Evolutionary conservation across 1,284 basidiomycete species (phyloP).

Genomic region (Fomitopsis pinicola): DNA sequence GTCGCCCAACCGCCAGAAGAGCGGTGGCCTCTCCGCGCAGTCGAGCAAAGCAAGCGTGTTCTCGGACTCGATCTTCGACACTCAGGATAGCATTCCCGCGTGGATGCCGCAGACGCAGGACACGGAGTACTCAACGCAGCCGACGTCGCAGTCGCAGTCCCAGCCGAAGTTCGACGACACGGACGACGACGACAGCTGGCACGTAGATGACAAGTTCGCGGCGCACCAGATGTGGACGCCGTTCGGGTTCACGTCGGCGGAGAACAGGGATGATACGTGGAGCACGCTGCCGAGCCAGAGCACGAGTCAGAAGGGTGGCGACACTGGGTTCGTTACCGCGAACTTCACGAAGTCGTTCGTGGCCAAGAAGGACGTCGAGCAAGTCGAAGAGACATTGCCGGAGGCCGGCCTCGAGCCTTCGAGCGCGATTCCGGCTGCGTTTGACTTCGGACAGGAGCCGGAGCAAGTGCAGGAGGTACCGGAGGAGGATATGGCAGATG

Average conservation of each 20-base stretch:
- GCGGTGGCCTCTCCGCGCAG: conserved; percentile 41
- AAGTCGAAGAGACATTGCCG: not conserved
- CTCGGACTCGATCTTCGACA: conserved; percentile 49
- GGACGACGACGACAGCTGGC: conserved; percentile 56
- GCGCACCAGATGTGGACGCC: conserved; percentile 55
- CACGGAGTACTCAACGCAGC: conserved; percentile 43
- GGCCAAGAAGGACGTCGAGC: conserved; percentile 8
- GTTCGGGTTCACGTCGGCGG: conserved; percentile 30
- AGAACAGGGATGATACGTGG: conserved; percentile 61
- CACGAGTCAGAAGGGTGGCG: conserved; percentile 28
- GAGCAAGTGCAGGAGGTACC: conserved; percentile 3
- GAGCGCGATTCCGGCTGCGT: conserved; percentile 9
- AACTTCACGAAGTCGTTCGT: conserved; percentile 13
- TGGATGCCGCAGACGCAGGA: conserved; percentile 63
- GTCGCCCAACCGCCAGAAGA: conserved; percentile 22
- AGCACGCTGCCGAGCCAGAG: conserved; percentile 46
- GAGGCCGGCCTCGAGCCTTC: conserved; percentile 6
- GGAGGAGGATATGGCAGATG: conserved; percentile 20
- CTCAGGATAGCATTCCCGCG: conserved; percentile 36
- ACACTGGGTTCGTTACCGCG: conserved; percentile 19
- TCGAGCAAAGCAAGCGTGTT: conserved; percentile 48
- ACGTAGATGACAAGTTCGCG: conserved; percentile 57
- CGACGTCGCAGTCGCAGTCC: conserved; percentile 26
- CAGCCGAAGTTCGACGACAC: conserved; percentile 18
- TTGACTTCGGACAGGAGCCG: conserved; percentile 4